Percentiles rank a stretch among this genome's conserved stretches.
These are phyloP conservation scores for Raddia guianensis DNA, from an alignment of 176 grass and related monocot species.

Conservation along the genomic window DNA sequence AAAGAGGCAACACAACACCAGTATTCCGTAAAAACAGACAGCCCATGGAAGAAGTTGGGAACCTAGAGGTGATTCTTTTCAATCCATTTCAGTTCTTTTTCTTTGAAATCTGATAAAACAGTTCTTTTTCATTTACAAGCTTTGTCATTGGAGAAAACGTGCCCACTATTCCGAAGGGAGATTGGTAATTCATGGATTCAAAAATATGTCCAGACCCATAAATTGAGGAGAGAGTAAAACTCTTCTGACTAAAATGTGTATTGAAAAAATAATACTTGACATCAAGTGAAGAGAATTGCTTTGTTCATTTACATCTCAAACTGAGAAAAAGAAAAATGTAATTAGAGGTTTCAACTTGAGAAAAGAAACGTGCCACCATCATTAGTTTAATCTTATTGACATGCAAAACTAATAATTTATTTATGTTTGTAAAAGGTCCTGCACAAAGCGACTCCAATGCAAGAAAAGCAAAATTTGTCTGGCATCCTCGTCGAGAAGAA, in stretches of 20 bases:
- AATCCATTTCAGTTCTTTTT: slow-evolving; percentile 23
- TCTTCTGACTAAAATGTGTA: slow-evolving; percentile 15
- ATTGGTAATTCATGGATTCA: not conserved
- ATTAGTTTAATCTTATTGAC: slow-evolving; percentile 14
- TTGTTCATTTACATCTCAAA: slow-evolving; percentile 11
- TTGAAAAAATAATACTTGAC: not conserved
- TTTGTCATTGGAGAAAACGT: not conserved
- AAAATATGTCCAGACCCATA: not conserved
- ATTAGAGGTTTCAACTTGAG: not conserved
- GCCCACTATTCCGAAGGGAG: not conserved
- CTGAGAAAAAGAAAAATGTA: not conserved
- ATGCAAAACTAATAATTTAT: slow-evolving; percentile 14
- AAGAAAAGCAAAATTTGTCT: slow-evolving; percentile 53
- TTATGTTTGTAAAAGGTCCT: slow-evolving; percentile 44
- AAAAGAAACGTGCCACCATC: not conserved
- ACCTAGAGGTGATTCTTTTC: slow-evolving; percentile 61
- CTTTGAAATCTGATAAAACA: not conserved
- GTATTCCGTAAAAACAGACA: slow-evolving; percentile 54
- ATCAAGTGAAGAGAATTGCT: not conserved
- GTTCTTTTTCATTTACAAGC: not conserved
- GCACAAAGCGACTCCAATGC: slow-evolving; percentile 36
- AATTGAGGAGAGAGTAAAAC: slow-evolving; percentile 20
- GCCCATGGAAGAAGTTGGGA: slow-evolving; percentile 96
- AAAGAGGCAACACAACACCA: slow-evolving; percentile 42
- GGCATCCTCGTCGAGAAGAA: slow-evolving; percentile 49